phyloP scores from a whole-genome alignment of 192 early-diverging fungal species.

The Allomyces macrogynus region DNA sequence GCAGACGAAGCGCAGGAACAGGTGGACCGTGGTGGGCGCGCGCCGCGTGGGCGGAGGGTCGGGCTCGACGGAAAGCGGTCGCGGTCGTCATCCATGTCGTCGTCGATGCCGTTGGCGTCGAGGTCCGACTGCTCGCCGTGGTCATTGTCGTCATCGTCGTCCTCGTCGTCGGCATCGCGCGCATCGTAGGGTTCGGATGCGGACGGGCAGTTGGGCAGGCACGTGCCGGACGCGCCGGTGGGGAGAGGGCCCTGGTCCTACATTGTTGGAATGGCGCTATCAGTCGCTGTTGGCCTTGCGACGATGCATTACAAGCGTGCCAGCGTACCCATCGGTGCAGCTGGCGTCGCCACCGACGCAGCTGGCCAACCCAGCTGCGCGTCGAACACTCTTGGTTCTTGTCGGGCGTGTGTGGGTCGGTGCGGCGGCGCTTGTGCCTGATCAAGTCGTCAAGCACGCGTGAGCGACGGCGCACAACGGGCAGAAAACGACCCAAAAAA shows the following conservation, averaged over 20 bases:
- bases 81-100: neutral
- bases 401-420: slow-evolving; percentile 25
- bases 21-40: neutral
- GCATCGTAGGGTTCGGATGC: neutral
- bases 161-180: neutral
- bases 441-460: neutral
- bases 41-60: neutral
- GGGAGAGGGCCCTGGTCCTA: neutral
- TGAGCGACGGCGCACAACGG: too few species aligned
- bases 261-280: neutral
- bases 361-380: slow-evolving; percentile 26
- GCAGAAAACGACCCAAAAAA: neutral
- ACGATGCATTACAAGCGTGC: neutral
- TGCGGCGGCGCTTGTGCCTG: slow-evolving; percentile 12
- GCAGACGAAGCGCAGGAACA: neutral
- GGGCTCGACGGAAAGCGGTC: neutral
- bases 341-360: slow-evolving; percentile 22
- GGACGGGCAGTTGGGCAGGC: too few species aligned
- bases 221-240: neutral
- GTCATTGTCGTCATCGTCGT: neutral
- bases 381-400: slow-evolving; percentile 26
- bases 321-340: slow-evolving; percentile 18
- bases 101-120: neutral
- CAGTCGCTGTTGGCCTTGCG: neutral
- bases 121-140: neutral